Conservation (phyloP, 2,329 filamentous ascomycete species). For the Scedosporium dehoogii region DNA sequence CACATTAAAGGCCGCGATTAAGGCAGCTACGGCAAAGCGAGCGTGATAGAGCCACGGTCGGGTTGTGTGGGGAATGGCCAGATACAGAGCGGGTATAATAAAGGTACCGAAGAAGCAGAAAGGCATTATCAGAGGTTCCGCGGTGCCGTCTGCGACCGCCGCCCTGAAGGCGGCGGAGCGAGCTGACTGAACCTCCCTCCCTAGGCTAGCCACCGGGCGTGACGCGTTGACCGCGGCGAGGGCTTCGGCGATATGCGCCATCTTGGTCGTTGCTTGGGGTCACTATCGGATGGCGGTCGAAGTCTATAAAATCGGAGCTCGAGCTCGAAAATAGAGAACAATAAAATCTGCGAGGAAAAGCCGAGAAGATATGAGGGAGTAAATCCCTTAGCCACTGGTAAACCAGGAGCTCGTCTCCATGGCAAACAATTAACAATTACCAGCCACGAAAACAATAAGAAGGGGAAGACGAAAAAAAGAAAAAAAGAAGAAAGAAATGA, state of each 20-base stretch:
- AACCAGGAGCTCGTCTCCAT: no score
- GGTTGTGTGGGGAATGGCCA: slow-evolving; percentile 42
- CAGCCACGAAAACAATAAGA: no score
- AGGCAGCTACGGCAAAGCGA: slow-evolving; percentile 37
- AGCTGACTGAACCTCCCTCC: slow-evolving; percentile 12
- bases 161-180: slow-evolving; percentile 27
- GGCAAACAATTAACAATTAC: no score
- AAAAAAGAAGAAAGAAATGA: not conserved
- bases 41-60: slow-evolving; percentile 39
- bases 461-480: not conserved
- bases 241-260: not conserved
- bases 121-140: slow-evolving; percentile 41
- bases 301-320: no score
- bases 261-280: not conserved
- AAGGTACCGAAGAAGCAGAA: slow-evolving; percentile 37
- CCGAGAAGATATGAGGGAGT: not conserved
- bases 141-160: slow-evolving; percentile 25
- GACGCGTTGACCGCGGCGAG: slow-evolving; percentile 4
- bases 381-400: no score
- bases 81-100: slow-evolving; percentile 42
- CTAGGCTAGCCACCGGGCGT: slow-evolving; percentile 4
- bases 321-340: no score
- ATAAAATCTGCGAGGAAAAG: no score
- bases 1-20: slow-evolving; percentile 32
- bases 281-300: no score